These are phyloP conservation scores for Ilex aquifolium DNA, from an alignment of 257 asterid genomes.

Conservation along the genomic window DNA sequence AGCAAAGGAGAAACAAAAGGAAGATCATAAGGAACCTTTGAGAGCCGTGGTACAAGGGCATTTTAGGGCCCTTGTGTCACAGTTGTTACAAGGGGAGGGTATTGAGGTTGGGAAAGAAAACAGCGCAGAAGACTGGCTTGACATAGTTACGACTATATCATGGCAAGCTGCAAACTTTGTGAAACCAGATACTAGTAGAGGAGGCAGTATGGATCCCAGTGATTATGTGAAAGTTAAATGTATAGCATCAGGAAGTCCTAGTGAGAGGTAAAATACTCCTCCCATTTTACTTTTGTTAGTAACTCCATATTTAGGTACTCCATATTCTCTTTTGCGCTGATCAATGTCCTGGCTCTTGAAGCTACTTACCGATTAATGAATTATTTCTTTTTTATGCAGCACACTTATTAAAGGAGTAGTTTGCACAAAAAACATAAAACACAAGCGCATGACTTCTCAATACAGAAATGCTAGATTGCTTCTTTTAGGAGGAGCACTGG, in stretches of 20 bases:
- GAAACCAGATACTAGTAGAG: conserved; percentile 88
- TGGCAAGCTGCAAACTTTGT: conserved; percentile 91
- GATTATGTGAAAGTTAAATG: conserved; percentile 87
- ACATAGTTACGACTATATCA: conserved; percentile 55
- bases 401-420: conserved; percentile 79
- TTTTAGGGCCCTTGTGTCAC: conserved; percentile 85
- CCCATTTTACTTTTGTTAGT: no score
- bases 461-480: conserved; percentile 80
- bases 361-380: background rate
- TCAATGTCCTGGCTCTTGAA: no score
- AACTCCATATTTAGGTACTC: no score
- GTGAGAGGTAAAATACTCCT: conserved; percentile 46
- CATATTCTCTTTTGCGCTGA: no score
- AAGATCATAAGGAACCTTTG: conserved; percentile 46
- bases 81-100: conserved; percentile 72
- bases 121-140: conserved; percentile 62
- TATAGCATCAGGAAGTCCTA: conserved; percentile 79
- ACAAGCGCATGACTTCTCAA: conserved; percentile 90
- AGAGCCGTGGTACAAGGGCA: conserved; percentile 64
- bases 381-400: conserved; percentile 41
- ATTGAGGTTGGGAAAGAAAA: conserved; percentile 34
- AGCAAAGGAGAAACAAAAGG: conserved; percentile 41
- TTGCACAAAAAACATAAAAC: conserved; percentile 91
- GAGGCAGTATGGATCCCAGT: conserved; percentile 99
- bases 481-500: conserved; percentile 88